A percentile compares a stretch with the other conserved stretches of the same genome.
phyloP scores from a whole-genome alignment of 768 basidiomycete species.

The Tylopilus balloui region DNA sequence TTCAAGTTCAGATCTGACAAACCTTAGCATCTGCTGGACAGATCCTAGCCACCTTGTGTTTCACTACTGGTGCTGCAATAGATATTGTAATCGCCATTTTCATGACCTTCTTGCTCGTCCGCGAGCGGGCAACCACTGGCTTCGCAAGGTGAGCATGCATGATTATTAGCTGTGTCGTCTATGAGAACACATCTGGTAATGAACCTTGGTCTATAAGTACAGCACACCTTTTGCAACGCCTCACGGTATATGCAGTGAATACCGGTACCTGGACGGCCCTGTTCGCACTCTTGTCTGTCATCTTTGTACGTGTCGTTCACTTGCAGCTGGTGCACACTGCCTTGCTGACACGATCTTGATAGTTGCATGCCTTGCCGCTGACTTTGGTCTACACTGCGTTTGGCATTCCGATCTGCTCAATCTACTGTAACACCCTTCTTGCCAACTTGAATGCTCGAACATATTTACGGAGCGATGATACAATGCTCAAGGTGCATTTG shows the following conservation, averaged over 20 bases:
- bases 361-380: background rate
- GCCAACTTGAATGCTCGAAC: background rate
- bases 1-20: background rate
- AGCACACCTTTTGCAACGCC: slow-evolving; percentile 5
- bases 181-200: background rate
- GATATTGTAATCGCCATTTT: slow-evolving; percentile 8
- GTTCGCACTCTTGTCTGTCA: slow-evolving; percentile 38
- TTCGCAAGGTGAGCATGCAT: background rate
- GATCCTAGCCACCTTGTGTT: background rate
- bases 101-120: slow-evolving; percentile 3
- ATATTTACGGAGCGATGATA: background rate
- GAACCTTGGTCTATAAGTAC: background rate
- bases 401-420: background rate
- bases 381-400: background rate
- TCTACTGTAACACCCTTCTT: slow-evolving; percentile 1
- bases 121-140: background rate
- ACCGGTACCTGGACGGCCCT: slow-evolving; percentile 48
- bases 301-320: slow-evolving; percentile 39
- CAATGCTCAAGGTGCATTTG: no score
- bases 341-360: background rate
- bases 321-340: background rate
- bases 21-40: background rate
- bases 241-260: slow-evolving; percentile 5
- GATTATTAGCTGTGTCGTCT: background rate
- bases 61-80: background rate